Conservation (phyloP, 176 grass and related monocot species). For the Typha latifolia region DNA sequence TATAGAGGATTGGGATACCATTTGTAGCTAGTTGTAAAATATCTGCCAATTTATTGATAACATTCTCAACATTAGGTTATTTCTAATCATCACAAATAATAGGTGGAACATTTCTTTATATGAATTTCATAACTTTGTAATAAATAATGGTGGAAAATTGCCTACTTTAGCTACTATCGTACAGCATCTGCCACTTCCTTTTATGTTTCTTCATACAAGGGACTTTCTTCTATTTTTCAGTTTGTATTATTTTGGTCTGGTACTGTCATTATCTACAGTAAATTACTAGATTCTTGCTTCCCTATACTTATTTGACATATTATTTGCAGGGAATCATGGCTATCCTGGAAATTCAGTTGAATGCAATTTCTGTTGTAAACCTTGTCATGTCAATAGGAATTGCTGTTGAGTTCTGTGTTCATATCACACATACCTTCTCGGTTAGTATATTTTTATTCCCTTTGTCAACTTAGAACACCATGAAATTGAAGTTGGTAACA, state of each 20-base stretch:
- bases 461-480: not conserved
- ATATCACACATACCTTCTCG: conserved; percentile 92
- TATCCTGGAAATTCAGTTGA: conserved; percentile 85
- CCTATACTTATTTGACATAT: conserved; percentile 9
- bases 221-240: not conserved
- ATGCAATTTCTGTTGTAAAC: conserved; percentile 96
- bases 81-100: too few relatives aligned
- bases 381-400: conserved; percentile 99
- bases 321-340: conserved; percentile 86
- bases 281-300: not conserved
- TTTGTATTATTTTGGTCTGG: not conserved
- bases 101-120: too few relatives aligned
- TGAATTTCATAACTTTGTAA: too few relatives aligned
- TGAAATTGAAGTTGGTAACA: too few relatives aligned
- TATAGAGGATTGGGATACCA: too few relatives aligned
- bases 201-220: not conserved
- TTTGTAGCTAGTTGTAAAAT: too few relatives aligned
- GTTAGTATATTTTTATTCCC: conserved; percentile 38
- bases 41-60: too few relatives aligned
- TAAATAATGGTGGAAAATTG: too few relatives aligned
- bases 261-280: not conserved
- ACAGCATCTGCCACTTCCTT: not conserved
- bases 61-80: too few relatives aligned
- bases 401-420: conserved; percentile 98
- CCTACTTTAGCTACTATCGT: too few relatives aligned